These are phyloP conservation scores for Neurospora terricola DNA, from an alignment of 495 filamentous ascomycete genomes.

Conservation along the genomic window DNA sequence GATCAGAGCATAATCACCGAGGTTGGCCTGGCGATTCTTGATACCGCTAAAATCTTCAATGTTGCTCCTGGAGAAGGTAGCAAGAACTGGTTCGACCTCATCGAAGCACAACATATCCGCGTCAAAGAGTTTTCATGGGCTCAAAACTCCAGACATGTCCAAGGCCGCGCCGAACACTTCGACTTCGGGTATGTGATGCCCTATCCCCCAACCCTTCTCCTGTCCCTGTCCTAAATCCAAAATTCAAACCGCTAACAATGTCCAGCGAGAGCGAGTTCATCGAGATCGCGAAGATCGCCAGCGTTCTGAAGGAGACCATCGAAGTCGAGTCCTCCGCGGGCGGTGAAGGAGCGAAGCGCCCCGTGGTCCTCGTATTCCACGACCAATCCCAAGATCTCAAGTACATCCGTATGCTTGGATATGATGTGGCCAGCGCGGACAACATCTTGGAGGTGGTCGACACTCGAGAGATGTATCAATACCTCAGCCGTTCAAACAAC, in stretches of 20 bases:
- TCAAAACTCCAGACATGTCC: constrained; percentile 53
- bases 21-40: constrained; percentile 74
- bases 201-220: not conserved
- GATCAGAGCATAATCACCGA: constrained; percentile 60
- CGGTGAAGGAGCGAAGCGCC: constrained; percentile 29
- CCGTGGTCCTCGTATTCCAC: constrained; percentile 73
- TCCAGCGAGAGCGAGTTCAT: constrained; percentile 28
- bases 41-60: constrained; percentile 49
- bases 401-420: constrained; percentile 52
- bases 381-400: constrained; percentile 53
- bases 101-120: constrained; percentile 66
- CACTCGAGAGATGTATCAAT: constrained; percentile 57
- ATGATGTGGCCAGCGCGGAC: constrained; percentile 39
- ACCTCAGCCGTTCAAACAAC: constrained; percentile 38
- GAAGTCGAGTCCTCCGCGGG: constrained; percentile 2
- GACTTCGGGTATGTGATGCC: constrained; percentile 52
- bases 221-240: constrained; percentile 7
- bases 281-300: not conserved
- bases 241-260: constrained; percentile 13
- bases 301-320: constrained; percentile 19
- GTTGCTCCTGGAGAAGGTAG: constrained; percentile 50
- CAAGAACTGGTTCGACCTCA: constrained; percentile 50
- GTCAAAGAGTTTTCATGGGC: constrained; percentile 57
- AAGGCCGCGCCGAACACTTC: constrained; percentile 64
- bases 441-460: constrained; percentile 59